Evolutionary conservation across 306 rosid genomes (phyloP), one percentile per base, ranked within the genome.

Genomic region (Citrullus amarus): DNA sequence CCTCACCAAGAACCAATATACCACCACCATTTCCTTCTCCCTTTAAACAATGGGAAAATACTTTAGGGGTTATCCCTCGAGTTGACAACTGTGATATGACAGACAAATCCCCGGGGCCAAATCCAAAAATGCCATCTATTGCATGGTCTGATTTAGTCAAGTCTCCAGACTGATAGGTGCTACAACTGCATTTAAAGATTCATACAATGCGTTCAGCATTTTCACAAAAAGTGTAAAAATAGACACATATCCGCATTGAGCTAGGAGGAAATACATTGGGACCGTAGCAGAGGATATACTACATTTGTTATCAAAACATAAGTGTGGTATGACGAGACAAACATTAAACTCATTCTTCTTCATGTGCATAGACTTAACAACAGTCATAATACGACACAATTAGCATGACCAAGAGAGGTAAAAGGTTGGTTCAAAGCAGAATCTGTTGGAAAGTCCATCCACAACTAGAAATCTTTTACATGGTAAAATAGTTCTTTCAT

Each of bases 21-120:
- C 98, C 98, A 56, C 98, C 98, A 76, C 98, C 98, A 83, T 83
- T 84, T 55, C 88, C 93, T 54, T 88, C 97, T 83, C 97, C 98
- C 85, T 88, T 95, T 77, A 95, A 82, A 80, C 97, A 95, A 83
- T 95, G 97, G 38, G 98, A 95, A 89, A 95, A 95, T 75, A 87
- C 93, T 81, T 86, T 88, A 44, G 98, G 98, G 81, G 93, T 89
- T 83, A 95, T 43, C 51, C 91, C 91, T 68, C 85, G 96, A 79
- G 90, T 86, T 65, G 98, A 89, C 86, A 95, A 82, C 60, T 95
- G 98, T 18, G 98, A 95, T 63, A 91, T 86, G 77, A 92, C 91
- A 53, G 98, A 95, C 32, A 92, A 86, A 79, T 82, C 85, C 81
- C 98, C 97, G 6, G 86, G 98, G 76, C 97, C 98, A 80, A 95